Evolutionary conservation across 805 yeast genomes (phyloP).

Genomic region (Nakazawaea siamensis): DNA sequence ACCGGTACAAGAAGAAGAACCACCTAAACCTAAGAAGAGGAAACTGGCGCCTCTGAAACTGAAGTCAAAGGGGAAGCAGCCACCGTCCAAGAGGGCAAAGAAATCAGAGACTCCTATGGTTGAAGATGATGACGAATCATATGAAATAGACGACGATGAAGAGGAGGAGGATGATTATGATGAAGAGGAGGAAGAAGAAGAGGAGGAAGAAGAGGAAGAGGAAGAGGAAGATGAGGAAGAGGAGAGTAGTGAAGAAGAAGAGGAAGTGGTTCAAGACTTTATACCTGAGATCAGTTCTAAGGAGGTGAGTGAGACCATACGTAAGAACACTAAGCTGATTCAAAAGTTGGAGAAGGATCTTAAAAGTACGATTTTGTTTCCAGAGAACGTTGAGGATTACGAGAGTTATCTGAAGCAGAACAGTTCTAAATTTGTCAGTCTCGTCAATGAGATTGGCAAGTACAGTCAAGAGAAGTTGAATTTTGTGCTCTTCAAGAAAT

Average conservation of each 20-base stretch:
- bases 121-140: background rate
- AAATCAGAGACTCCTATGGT: slow-evolving; percentile 1
- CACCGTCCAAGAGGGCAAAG: background rate
- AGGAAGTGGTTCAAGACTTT: slow-evolving; percentile 8
- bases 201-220: slow-evolving; percentile 4
- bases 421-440: no score
- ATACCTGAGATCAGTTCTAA: slow-evolving; percentile 3
- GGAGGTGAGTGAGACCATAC: slow-evolving; percentile 1
- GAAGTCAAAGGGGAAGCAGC: background rate
- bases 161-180: slow-evolving; percentile 11
- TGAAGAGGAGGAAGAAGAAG: slow-evolving; percentile 13
- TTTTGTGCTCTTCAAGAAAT: slow-evolving; percentile 5
- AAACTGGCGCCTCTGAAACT: background rate
- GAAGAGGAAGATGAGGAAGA: slow-evolving; percentile 13
- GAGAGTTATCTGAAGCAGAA: no score
- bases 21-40: background rate
- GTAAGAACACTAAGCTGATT: background rate
- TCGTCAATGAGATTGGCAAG: background rate
- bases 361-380: background rate
- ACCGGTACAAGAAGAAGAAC: slow-evolving; percentile 10
- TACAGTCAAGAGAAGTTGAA: background rate
- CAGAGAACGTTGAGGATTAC: background rate
- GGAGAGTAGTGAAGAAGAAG: slow-evolving; percentile 13
- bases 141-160: background rate
- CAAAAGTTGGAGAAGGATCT: slow-evolving; percentile 1